These are phyloP conservation scores for Fragaria iinumae DNA, from an alignment of 306 rosid species.

Conservation along the genomic window DNA sequence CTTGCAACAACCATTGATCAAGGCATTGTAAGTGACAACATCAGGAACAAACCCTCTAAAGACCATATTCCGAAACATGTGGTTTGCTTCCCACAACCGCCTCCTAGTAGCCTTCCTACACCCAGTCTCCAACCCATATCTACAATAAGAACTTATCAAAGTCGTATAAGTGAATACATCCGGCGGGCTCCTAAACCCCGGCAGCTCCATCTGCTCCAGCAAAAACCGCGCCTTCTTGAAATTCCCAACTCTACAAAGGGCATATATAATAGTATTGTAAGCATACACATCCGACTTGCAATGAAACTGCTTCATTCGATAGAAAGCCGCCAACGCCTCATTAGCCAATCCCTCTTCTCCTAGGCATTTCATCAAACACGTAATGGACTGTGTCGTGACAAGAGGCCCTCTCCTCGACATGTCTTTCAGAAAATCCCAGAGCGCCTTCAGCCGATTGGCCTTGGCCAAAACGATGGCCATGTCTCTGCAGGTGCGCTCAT, in stretches of 20 bases:
- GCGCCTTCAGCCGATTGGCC: conserved; percentile 40
- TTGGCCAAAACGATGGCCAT: conserved; percentile 70
- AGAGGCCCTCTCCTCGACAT: conserved; percentile 41
- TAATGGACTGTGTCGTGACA: conserved; percentile 58
- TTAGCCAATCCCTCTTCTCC: conserved; percentile 76
- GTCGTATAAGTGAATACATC: conserved; percentile 71
- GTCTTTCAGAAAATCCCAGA: conserved; percentile 68
- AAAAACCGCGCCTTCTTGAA: conserved; percentile 64
- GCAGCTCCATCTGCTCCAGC: conserved; percentile 86
- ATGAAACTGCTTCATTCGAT: conserved; percentile 69
- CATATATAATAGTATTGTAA: conserved; percentile 56
- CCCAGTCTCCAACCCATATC: conserved; percentile 60
- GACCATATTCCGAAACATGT: conserved; percentile 75
- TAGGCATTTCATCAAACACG: conserved; percentile 84
- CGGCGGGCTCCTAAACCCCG: conserved; percentile 78
- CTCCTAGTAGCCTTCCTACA: conserved; percentile 73
- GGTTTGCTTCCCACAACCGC: conserved; percentile 81
- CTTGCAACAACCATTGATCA: conserved; percentile 90
- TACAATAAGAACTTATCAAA: conserved; percentile 69
- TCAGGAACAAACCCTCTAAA: conserved; percentile 76
- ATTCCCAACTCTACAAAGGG: conserved; percentile 67
- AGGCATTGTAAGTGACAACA: conserved; percentile 77
- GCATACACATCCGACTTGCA: conserved; percentile 74
- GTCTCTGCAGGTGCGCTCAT: conserved; percentile 64
- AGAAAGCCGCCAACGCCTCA: conserved; percentile 59